phyloP scores from a whole-genome alignment of 1,284 basidiomycete genomes.

The Ceratorhiza oryzae-sativae region DNA sequence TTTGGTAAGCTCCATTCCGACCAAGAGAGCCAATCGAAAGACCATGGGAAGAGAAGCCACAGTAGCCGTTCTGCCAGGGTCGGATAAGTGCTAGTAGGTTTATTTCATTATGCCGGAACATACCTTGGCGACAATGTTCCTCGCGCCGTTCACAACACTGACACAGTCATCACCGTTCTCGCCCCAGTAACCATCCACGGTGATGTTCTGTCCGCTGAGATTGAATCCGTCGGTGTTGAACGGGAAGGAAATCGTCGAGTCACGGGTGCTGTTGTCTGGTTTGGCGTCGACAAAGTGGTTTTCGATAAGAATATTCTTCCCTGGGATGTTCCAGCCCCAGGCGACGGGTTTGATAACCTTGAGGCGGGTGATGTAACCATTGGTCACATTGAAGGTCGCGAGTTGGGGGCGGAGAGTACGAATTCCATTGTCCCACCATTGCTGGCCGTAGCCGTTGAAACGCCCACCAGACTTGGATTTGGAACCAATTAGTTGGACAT shows the following conservation, averaged over 20 bases:
- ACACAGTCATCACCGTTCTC: constrained; percentile 61
- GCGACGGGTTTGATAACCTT: constrained; percentile 61
- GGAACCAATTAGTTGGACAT: constrained; percentile 53
- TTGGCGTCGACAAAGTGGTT: constrained; percentile 58
- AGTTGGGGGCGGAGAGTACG: constrained; percentile 56
- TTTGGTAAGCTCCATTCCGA: constrained; percentile 52
- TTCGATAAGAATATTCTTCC: constrained; percentile 55
- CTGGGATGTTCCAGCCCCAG: constrained; percentile 59
- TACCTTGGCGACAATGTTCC: constrained; percentile 54
- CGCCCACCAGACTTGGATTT: constrained; percentile 52
- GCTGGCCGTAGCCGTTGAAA: constrained; percentile 57
- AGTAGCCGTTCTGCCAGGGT: constrained; percentile 52
- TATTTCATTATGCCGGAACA: background rate
- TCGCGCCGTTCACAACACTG: constrained; percentile 57
- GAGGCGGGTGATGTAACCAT: constrained; percentile 53
- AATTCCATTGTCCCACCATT: constrained; percentile 59
- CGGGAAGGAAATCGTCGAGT: constrained; percentile 53
- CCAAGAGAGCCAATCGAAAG: constrained; percentile 59
- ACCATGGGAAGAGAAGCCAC: constrained; percentile 59
- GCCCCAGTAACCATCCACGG: constrained; percentile 57
- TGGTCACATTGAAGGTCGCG: constrained; percentile 58
- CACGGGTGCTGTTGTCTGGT: constrained; percentile 54
- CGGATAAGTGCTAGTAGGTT: background rate
- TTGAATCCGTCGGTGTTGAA: constrained; percentile 59
- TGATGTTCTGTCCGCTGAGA: constrained; percentile 55